Base-by-base conservation (phyloP, 805 yeast species). In the Scheffersomyces ergatensis region DNA sequence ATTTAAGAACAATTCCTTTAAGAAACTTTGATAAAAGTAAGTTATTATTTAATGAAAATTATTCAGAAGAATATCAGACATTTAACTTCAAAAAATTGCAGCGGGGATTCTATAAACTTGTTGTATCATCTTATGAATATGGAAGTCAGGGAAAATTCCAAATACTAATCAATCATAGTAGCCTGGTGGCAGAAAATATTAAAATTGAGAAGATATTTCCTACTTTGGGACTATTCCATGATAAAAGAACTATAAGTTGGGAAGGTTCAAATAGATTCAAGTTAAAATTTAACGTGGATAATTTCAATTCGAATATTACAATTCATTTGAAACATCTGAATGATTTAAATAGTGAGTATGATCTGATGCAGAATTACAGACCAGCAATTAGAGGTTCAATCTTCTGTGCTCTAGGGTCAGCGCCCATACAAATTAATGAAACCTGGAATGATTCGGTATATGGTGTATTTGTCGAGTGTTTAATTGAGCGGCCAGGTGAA, bases 341-440 rank as follows among this genome's bases (percentile, higher is more conserved):
- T 25, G 37, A 30, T 21, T 39, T 15, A 3, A 43, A 45, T 29
- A 15, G 24, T 13, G 18, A 47, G 20, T 42, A 43, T 21, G 52
- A 46, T 32, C 30, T 44, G 13, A 27, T 42, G 3, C 44, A 58
- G 5, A 51, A 49, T n/a, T 76, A 76, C 45, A 58, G 77, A 32
- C 80, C 81, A 8, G 65, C 63, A 16, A 55, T 75, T 3, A 48
- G 80, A 36, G 80, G 69, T 0, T 71, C 77, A 11, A 44, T 76
- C 7, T 74, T 74, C 48, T 51, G 60, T 33, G 49, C 49, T 5
- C 45, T 46, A 14, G 53, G 54, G 11, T 48, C 54, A 3, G 39
- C 46, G 31, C 67, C 75, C 0, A 45, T 72, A 1, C 49, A 55
- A 26, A 53, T 69, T 15, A 68, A 65, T 38, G 62, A 62, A 21